phyloP scores from a whole-genome alignment of 345 rosid species.

The Eucalyptus globulus region DNA sequence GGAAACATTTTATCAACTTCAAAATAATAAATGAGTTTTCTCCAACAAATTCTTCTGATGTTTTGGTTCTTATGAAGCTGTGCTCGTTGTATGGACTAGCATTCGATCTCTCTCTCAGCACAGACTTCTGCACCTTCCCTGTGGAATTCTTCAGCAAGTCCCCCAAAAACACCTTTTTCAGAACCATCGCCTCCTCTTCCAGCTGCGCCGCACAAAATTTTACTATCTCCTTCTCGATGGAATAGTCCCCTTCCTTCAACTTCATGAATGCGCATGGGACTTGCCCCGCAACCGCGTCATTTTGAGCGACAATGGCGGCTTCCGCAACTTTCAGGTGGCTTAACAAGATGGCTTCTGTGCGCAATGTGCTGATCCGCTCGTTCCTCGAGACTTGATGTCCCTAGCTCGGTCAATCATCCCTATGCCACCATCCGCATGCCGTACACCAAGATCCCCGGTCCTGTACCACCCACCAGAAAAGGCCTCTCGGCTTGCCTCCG shows the following conservation, averaged over 20 bases:
- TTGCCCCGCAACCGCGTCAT: neutral
- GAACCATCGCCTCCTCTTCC: conserved; percentile 18
- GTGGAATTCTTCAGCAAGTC: conserved; percentile 34
- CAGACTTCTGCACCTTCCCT: conserved; percentile 35
- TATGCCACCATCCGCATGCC: conserved; percentile 28
- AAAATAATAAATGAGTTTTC: too few species aligned
- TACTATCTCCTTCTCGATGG: conserved; percentile 10
- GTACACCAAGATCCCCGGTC: conserved; percentile 48
- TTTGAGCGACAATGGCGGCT: conserved; percentile 25
- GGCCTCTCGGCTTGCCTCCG: conserved; percentile 27
- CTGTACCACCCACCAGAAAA: conserved; percentile 53
- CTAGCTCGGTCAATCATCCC: conserved; percentile 52
- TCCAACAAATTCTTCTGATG: too few species aligned
- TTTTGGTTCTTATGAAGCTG: neutral
- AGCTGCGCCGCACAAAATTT: conserved; percentile 11
- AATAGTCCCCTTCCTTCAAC: conserved; percentile 15
- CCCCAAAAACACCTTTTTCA: conserved; percentile 12
- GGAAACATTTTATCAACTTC: too few species aligned
- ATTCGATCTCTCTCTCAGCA: conserved; percentile 22
- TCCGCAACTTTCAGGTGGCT: conserved; percentile 20
- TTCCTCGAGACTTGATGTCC: conserved; percentile 7
- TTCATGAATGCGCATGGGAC: conserved; percentile 37
- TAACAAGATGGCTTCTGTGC: conserved; percentile 20
- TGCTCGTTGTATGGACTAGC: neutral
- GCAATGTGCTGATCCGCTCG: conserved; percentile 15